Percentiles rank a stretch among this genome's conserved stretches.
Evolutionary conservation across 2,329 filamentous ascomycete species (phyloP).

Genomic region (Trichophyton mentagrophytes): DNA sequence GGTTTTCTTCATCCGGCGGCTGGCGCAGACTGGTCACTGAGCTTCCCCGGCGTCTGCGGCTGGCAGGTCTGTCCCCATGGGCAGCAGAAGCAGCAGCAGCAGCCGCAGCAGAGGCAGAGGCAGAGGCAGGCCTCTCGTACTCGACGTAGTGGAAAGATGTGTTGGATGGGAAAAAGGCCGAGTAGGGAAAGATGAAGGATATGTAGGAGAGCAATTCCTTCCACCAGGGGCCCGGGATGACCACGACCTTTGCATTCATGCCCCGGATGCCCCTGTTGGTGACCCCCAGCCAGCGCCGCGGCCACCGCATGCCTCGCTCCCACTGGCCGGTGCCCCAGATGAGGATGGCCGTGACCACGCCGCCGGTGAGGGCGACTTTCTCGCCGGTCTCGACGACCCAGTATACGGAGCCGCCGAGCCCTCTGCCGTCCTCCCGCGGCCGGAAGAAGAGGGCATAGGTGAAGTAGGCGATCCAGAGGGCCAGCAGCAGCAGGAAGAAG

Average conservation of each 20-base stretch:
- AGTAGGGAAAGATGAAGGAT: conserved; percentile 66
- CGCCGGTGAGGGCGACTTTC: conserved; percentile 83
- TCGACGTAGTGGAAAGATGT: conserved; percentile 66
- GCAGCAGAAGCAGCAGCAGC: not conserved
- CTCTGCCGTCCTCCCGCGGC: conserved; percentile 87
- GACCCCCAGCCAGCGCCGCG: conserved; percentile 74
- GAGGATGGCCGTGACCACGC: conserved; percentile 70
- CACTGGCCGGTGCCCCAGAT: conserved; percentile 95
- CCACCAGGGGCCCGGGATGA: conserved; percentile 73
- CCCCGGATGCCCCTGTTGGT: conserved; percentile 79
- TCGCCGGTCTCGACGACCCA: conserved; percentile 87
- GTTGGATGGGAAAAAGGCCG: conserved; percentile 49
- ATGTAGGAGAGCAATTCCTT: conserved; percentile 60
- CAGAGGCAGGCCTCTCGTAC: conserved; percentile 14
- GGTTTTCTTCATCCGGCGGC: conserved; percentile 8
- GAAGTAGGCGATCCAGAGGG: conserved; percentile 71
- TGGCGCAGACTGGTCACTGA: conserved; percentile 3
- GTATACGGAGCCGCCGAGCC: conserved; percentile 86
- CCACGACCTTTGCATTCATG: conserved; percentile 93
- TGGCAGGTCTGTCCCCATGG: not conserved
- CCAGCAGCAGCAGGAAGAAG: conserved; percentile 73
- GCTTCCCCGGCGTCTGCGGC: conserved; percentile 3
- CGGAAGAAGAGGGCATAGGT: conserved; percentile 83
- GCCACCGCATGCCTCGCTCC: conserved; percentile 91
- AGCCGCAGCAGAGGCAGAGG: not conserved